Evolutionary conservation across 768 basidiomycete species (phyloP).

Genomic region (Macrolepiota albuminosa): DNA sequence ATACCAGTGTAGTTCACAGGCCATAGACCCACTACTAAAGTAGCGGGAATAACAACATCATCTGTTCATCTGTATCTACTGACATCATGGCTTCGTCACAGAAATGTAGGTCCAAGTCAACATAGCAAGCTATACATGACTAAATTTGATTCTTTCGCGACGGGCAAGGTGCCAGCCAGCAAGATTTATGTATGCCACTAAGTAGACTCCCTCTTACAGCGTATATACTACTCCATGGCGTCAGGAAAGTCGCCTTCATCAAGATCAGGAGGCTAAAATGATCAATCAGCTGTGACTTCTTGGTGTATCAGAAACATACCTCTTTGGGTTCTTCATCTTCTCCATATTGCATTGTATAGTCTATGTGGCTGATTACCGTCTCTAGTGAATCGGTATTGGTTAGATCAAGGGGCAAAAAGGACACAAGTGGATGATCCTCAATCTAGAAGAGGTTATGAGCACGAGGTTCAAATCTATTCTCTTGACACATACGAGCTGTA

Average conservation of each 20-base stretch:
- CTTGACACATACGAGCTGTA: slow-evolving; percentile 68
- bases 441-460: slow-evolving; percentile 51
- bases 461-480: slow-evolving; percentile 1
- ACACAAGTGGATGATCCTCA: slow-evolving; percentile 96
- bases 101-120: neutral
- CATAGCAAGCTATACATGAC: neutral
- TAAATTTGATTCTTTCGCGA: neutral
- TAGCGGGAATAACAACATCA: neutral
- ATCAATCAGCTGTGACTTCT: slow-evolving; percentile 8
- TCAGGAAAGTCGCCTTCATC: slow-evolving; percentile 90
- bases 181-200: neutral
- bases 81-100: neutral
- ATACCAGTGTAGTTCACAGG: too few species aligned
- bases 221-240: slow-evolving; percentile 8
- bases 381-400: slow-evolving; percentile 87
- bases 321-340: slow-evolving; percentile 98
- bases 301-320: slow-evolving; percentile 37
- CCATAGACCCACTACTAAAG: too few species aligned
- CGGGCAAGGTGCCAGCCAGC: neutral
- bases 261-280: slow-evolving; percentile 76
- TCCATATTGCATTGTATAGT: slow-evolving; percentile 98
- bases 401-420: slow-evolving; percentile 92
- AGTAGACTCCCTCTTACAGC: neutral
- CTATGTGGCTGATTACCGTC: slow-evolving; percentile 89
- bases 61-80: neutral